Conservation (phyloP, 148 eudicot species). For the Rhododendron henanense region DNA sequence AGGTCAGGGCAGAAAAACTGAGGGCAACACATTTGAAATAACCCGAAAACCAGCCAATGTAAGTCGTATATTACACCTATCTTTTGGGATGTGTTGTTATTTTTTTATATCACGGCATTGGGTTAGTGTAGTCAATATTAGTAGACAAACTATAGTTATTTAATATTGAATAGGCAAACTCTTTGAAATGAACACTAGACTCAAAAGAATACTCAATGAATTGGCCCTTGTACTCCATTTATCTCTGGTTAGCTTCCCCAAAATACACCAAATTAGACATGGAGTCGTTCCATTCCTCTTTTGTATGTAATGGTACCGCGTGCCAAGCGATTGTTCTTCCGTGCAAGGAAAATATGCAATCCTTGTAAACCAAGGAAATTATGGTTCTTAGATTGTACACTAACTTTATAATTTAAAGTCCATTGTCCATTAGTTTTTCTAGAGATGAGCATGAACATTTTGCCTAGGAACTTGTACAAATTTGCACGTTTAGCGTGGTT, state of each 20-base stretch:
- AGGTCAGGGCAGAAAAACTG: conserved; percentile 20
- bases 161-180: too few species aligned
- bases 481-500: not conserved
- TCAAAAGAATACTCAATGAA: not conserved
- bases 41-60: conserved; percentile 56
- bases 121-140: too few species aligned
- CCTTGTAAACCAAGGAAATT: not conserved
- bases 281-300: not conserved
- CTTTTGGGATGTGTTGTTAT: too few species aligned
- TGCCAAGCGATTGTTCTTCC: too few species aligned
- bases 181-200: not conserved
- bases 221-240: not conserved
- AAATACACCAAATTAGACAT: not conserved
- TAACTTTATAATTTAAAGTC: not conserved
- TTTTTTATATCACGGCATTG: too few species aligned
- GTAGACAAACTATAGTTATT: too few species aligned
- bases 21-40: conserved; percentile 29
- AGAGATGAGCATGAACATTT: not conserved
- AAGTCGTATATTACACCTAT: conserved; percentile 32
- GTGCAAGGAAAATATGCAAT: too few species aligned
- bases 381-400: not conserved
- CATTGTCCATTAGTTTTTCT: not conserved
- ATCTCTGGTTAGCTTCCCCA: not conserved
- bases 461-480: not conserved
- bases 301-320: not conserved